Base-by-base conservation (phyloP, 768 basidiomycete genomes). In the Fomitopsis serialis region DNA sequence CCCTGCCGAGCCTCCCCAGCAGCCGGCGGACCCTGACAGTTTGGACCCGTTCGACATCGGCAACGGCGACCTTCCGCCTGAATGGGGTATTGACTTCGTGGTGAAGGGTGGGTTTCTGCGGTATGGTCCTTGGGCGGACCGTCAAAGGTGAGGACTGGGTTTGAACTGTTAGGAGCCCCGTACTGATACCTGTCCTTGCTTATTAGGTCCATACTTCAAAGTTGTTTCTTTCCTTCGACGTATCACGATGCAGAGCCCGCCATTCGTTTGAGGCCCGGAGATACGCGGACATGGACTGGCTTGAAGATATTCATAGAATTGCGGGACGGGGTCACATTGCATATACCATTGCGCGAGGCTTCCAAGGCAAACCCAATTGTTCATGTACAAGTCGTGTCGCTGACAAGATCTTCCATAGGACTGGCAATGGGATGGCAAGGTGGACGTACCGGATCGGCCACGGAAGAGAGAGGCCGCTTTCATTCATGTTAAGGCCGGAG, bases 91-190 rank as follows among this genome's bases (percentile, higher is more conserved):
- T 23, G 91, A 98, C 63, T 60, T 98, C 17, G 78, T 85, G 17
- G 73, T 98, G n/a, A 74, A 81, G 54, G 84, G 84, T 17, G 95
- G 92, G 0, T 67, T 77, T 34, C 58, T 97, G 34, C 79, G 82
- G 19, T 98, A 98, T 65, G 96, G 96, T 4, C 96, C 96, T 3
- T 98, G 96, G 96, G 88, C 94, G 22, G 96, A 98, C 70, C 79
- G 95, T 23, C 96, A 97, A 68, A 77, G 94, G 90, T 85, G n/a
- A 63, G 60, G 70, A 47, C 10, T 4, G 7, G 6, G 6, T 40
- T 25, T 7, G 13, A 7, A 2, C 17, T 25, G 3, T 42, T 22
- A n/a, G 23, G 17, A 27, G 27, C 19, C n/a, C 10, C 24, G 23
- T 23, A 46, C 13, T 2, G 27, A n/a, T 12, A n/a, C 34, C 21